A percentile compares a stretch with the other conserved stretches of the same genome.
phyloP scores from a whole-genome alignment of 768 basidiomycete species.

The Clavulina sp. region DNA sequence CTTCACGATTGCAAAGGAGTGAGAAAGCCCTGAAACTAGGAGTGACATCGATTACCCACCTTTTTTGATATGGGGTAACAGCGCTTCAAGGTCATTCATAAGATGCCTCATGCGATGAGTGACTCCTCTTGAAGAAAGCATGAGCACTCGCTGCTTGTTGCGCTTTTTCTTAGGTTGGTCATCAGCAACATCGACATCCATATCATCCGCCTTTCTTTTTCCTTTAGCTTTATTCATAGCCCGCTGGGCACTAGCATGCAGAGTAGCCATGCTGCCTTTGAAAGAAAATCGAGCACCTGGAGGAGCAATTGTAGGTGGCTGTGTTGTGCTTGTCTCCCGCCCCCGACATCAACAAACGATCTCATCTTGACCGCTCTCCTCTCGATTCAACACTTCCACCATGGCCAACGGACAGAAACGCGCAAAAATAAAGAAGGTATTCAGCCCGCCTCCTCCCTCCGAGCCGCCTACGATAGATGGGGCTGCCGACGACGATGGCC shows the following conservation, averaged over 20 bases:
- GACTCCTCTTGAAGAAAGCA: constrained; percentile 84
- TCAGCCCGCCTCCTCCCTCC: constrained; percentile 15
- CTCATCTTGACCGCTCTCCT: too few species aligned
- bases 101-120: constrained; percentile 95
- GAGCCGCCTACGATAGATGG: constrained; percentile 18
- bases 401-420: constrained; percentile 37
- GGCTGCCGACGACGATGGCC: constrained; percentile 16
- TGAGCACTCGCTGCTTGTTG: constrained; percentile 89
- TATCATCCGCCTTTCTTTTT: constrained; percentile 23
- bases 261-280: neutral
- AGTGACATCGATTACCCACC: constrained; percentile 30
- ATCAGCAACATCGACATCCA: constrained; percentile 22
- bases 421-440: constrained; percentile 35
- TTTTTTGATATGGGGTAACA: constrained; percentile 93
- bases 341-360: too few species aligned
- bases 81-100: constrained; percentile 80
- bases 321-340: too few species aligned
- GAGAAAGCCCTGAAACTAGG: neutral
- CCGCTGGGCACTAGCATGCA: neutral
- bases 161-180: constrained; percentile 34
- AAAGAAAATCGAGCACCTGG: neutral
- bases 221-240: too few species aligned
- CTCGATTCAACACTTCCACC: constrained; percentile 7
- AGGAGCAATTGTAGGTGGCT: too few species aligned
- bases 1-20: constrained; percentile 24